These are phyloP conservation scores for Hyaloperonospora arabidopsidis DNA, from an alignment of 352 stramenopile genomes.

Conservation along the genomic window DNA sequence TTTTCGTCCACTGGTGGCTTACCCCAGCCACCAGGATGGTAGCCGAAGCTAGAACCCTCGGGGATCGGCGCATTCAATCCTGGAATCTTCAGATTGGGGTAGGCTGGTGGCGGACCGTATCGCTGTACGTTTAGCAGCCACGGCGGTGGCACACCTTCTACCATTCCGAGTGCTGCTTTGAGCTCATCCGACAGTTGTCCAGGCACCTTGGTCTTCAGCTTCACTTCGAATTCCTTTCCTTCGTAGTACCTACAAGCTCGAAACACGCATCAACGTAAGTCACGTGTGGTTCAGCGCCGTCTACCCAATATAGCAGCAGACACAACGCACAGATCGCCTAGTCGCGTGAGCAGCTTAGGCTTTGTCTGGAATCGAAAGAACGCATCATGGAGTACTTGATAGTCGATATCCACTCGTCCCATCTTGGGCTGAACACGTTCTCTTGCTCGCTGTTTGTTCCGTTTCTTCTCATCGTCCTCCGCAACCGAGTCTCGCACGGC, in stretches of 20 bases:
- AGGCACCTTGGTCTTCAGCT: slow-evolving; percentile 85
- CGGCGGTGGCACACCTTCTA: slow-evolving; percentile 87
- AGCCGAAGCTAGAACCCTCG: slow-evolving; percentile 90
- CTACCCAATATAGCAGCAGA: not conserved
- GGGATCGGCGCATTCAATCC: slow-evolving; percentile 96
- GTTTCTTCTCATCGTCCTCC: slow-evolving; percentile 88
- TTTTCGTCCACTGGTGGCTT: slow-evolving; percentile 96
- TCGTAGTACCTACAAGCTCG: slow-evolving; percentile 89
- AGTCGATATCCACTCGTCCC: slow-evolving; percentile 96
- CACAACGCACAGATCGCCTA: slow-evolving; percentile 67
- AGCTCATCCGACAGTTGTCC: slow-evolving; percentile 84
- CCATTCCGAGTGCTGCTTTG: slow-evolving; percentile 92
- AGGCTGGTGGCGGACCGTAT: slow-evolving; percentile 94
- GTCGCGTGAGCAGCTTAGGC: slow-evolving; percentile 73
- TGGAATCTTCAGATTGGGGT: slow-evolving; percentile 94
- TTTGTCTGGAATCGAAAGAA: slow-evolving; percentile 99
- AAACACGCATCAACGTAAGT: slow-evolving; percentile 3
- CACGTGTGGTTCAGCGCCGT: not conserved
- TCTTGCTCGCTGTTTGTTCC: slow-evolving; percentile 88
- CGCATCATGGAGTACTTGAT: slow-evolving; percentile 95
- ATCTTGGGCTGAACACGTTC: slow-evolving; percentile 93
- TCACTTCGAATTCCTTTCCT: slow-evolving; percentile 94
- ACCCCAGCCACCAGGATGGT: slow-evolving; percentile 94
- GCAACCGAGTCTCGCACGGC: slow-evolving; percentile 65
- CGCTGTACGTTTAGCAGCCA: slow-evolving; percentile 99